These are phyloP conservation scores for Carex scoparia DNA, from an alignment of 176 grass and related monocot genomes.

Conservation along the genomic window DNA sequence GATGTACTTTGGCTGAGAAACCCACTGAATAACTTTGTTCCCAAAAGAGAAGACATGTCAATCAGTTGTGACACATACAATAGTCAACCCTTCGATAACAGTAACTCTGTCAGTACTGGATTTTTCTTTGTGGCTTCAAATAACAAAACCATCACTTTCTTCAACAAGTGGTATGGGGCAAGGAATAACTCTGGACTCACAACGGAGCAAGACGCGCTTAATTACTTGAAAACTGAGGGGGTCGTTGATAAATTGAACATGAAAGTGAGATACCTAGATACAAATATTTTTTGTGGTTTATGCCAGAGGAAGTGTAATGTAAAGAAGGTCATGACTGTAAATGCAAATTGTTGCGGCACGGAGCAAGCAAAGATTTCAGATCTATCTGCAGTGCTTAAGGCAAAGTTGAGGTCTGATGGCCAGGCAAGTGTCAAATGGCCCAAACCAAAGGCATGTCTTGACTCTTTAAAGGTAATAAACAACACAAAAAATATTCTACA, in stretches of 20 bases:
- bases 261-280: slow-evolving; percentile 50
- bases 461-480: background rate
- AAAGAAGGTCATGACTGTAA: slow-evolving; percentile 49
- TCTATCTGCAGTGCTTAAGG: slow-evolving; percentile 36
- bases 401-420: slow-evolving; percentile 13
- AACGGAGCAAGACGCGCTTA: slow-evolving; percentile 62
- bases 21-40: slow-evolving; percentile 17
- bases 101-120: slow-evolving; percentile 26
- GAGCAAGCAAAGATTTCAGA: slow-evolving; percentile 58
- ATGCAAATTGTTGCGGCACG: slow-evolving; percentile 67
- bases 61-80: slow-evolving; percentile 33
- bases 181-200: slow-evolving; percentile 22
- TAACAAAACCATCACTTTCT: slow-evolving; percentile 26
- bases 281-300: slow-evolving; percentile 57
- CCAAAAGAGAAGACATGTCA: slow-evolving; percentile 25
- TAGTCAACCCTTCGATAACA: background rate
- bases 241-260: slow-evolving; percentile 39
- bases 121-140: slow-evolving; percentile 32
- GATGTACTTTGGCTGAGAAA: slow-evolving; percentile 44
- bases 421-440: slow-evolving; percentile 12
- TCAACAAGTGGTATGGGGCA: slow-evolving; percentile 39
- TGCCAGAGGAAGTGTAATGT: slow-evolving; percentile 48
- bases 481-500: background rate
- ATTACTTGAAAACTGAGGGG: slow-evolving; percentile 35
- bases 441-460: slow-evolving; percentile 10